Percentiles rank a stretch among this genome's conserved stretches.
phyloP scores from a whole-genome alignment of 78 protist species.

The Anaeramoeba ignava region DNA sequence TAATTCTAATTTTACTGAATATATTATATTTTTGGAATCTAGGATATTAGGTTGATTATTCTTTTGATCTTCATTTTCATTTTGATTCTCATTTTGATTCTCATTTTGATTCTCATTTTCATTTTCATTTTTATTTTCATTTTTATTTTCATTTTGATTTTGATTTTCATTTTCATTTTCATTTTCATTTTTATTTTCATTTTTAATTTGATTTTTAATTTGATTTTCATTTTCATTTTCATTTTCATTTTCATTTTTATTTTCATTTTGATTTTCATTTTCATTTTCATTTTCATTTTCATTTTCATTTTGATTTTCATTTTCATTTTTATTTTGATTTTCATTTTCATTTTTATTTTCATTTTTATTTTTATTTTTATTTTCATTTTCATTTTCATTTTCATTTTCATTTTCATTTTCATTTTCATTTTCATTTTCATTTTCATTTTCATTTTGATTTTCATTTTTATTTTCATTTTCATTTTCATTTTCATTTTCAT shows the following conservation, averaged over 20 bases:
- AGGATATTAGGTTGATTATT: too few species aligned
- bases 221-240: background rate
- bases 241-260: background rate
- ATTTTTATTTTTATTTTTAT: background rate
- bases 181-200: background rate
- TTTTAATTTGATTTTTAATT: background rate
- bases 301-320: background rate
- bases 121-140: too few species aligned
- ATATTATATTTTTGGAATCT: too few species aligned
- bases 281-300: background rate
- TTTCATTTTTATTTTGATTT: background rate
- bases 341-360: slow-evolving; percentile 1
- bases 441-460: background rate
- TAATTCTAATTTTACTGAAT: too few species aligned
- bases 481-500: background rate
- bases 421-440: background rate
- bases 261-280: background rate
- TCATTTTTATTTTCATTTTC: background rate
- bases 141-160: too few species aligned
- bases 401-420: background rate
- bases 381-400: background rate
- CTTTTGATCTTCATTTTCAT: too few species aligned
- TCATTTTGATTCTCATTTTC: too few species aligned
- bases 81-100: too few species aligned
- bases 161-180: background rate